Evolutionary conservation across 495 filamentous ascomycete genomes (phyloP).

Genomic region (Pseudoneurospora amorphoporcata): DNA sequence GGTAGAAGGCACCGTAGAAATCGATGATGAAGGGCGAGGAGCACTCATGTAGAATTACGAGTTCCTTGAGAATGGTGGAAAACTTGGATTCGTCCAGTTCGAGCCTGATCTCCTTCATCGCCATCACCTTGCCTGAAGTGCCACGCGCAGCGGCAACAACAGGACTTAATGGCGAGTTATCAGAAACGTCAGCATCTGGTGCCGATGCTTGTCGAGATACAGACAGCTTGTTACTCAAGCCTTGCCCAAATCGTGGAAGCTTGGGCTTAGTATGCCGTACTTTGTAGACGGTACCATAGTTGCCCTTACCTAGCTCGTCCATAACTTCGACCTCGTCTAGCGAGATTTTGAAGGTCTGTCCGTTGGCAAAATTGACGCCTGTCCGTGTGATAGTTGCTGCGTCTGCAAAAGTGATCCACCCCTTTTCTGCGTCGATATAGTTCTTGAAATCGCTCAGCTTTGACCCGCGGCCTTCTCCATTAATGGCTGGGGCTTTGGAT

Average conservation of each 20-base stretch:
- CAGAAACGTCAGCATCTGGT: slow-evolving; percentile 15
- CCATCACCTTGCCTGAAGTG: slow-evolving; percentile 73
- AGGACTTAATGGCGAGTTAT: slow-evolving; percentile 10
- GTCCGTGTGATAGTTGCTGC: slow-evolving; percentile 81
- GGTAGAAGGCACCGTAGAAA: slow-evolving; percentile 98
- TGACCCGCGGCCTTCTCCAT: slow-evolving; percentile 41
- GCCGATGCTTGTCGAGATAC: slow-evolving; percentile 23
- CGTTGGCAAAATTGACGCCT: slow-evolving; percentile 85
- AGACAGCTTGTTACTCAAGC: slow-evolving; percentile 51
- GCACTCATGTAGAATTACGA: slow-evolving; percentile 93
- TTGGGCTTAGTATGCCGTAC: slow-evolving; percentile 76
- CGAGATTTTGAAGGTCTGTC: slow-evolving; percentile 85
- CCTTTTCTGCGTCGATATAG: slow-evolving; percentile 83
- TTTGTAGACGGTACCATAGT: slow-evolving; percentile 97
- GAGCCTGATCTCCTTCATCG: slow-evolving; percentile 98
- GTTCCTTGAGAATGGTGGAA: slow-evolving; percentile 93
- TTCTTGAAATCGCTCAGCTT: slow-evolving; percentile 86
- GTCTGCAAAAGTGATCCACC: slow-evolving; percentile 84
- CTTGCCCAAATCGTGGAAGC: slow-evolving; percentile 68
- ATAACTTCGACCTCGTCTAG: slow-evolving; percentile 91
- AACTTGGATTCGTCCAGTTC: slow-evolving; percentile 97
- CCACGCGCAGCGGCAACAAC: slow-evolving; percentile 13
- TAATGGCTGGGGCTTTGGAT: slow-evolving; percentile 16
- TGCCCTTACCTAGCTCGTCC: slow-evolving; percentile 94
- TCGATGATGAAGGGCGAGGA: slow-evolving; percentile 93